Percentiles rank a stretch among this genome's conserved stretches.
phyloP scores from a whole-genome alignment of 163 green algal genomes.

The Chlamydomonas reinhardtii region DNA sequence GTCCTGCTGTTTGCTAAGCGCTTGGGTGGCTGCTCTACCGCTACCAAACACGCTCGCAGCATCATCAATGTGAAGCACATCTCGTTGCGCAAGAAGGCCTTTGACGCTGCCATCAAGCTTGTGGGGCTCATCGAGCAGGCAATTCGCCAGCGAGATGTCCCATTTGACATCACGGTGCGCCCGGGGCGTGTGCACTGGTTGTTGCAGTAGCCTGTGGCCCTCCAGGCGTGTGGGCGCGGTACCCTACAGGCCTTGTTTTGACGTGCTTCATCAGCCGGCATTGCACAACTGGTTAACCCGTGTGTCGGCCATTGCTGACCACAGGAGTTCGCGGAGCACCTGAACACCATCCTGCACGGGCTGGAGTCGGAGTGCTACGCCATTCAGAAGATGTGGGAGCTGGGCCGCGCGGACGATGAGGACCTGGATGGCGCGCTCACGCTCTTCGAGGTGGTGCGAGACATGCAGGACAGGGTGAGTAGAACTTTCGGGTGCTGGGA shows the following conservation, averaged over 20 bases:
- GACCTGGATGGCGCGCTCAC: conserved; percentile 37
- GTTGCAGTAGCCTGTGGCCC: too few species aligned
- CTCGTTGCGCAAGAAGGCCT: conserved; percentile 24
- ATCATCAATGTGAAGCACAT: conserved; percentile 52
- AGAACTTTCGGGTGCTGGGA: too few species aligned
- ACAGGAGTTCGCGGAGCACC: conserved; percentile 17
- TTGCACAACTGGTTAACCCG: too few species aligned
- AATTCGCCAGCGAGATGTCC: conserved; percentile 21
- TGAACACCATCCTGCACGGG: conserved; percentile 22
- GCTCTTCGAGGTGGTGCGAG: conserved; percentile 46
- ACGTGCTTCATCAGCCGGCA: too few species aligned
- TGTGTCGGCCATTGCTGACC: background rate
- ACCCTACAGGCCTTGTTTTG: too few species aligned
- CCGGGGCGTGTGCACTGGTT: too few species aligned
- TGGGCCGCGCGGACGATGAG: conserved; percentile 47
- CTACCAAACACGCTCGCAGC: too few species aligned
- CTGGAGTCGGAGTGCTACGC: conserved; percentile 56
- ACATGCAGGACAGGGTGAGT: conserved; percentile 39
- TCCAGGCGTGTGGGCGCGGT: too few species aligned
- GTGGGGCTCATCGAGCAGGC: conserved; percentile 7
- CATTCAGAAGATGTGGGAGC: conserved; percentile 53
- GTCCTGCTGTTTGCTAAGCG: too few species aligned
- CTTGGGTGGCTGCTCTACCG: too few species aligned
- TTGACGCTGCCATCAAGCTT: conserved; percentile 20
- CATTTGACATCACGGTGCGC: conserved; percentile 33